These are phyloP conservation scores for Annona squamosa DNA, from an alignment of 164 flowering plant species.

Conservation along the genomic window DNA sequence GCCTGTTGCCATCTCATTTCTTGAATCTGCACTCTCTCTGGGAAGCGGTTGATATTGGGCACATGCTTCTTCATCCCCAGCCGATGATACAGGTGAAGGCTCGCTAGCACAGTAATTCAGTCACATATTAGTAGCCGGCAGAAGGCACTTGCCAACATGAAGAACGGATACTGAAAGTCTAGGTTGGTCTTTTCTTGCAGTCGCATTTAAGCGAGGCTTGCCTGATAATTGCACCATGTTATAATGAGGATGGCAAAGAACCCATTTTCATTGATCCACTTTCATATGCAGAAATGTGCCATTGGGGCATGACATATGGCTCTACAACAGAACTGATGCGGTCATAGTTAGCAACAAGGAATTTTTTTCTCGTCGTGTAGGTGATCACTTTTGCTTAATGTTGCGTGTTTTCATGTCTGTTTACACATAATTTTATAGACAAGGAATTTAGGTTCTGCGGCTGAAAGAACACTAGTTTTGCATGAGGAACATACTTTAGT, in stretches of 20 bases:
- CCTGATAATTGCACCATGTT: too few relatives aligned
- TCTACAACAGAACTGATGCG: too few relatives aligned
- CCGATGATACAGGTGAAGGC: slow-evolving; percentile 14
- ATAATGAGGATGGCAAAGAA: too few relatives aligned
- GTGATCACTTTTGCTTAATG: background rate
- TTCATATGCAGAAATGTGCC: too few relatives aligned
- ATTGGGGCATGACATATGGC: too few relatives aligned
- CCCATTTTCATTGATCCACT: too few relatives aligned
- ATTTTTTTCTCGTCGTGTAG: too few relatives aligned
- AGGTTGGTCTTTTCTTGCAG: background rate
- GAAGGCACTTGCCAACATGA: background rate
- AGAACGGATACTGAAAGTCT: background rate
- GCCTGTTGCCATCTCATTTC: slow-evolving; percentile 9
- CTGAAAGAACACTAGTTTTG: background rate
- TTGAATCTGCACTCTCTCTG: slow-evolving; percentile 24
- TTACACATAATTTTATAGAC: background rate
- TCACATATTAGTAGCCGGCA: background rate
- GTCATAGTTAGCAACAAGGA: too few relatives aligned
- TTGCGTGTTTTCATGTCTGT: background rate
- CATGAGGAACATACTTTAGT: slow-evolving; percentile 31
- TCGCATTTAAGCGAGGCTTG: too few relatives aligned
- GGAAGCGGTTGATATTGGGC: slow-evolving; percentile 33
- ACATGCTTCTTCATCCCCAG: slow-evolving; percentile 15
- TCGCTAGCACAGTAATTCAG: slow-evolving; percentile 23
- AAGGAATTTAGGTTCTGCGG: background rate